Percentiles rank a stretch among this genome's conserved stretches.
These are phyloP conservation scores for Plasmodium adleri DNA, from an alignment of 169 alveolate species.

Conservation along the genomic window DNA sequence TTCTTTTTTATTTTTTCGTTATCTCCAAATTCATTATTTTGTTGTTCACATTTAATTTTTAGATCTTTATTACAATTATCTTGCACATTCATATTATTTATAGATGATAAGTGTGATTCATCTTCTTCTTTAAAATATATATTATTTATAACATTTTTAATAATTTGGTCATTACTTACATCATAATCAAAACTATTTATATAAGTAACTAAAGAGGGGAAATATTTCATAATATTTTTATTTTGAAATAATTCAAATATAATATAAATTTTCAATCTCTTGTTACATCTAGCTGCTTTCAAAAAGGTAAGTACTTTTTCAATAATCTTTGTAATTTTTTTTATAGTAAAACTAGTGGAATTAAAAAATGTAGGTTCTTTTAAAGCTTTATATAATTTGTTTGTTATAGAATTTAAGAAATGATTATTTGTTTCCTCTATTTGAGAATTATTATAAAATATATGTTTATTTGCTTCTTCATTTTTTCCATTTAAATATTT, in stretches of 20 bases:
- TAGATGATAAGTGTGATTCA: neutral
- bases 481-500: slow-evolving; percentile 3
- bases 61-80: neutral
- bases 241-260: slow-evolving; percentile 51
- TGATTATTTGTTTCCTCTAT: neutral
- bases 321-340: slow-evolving; percentile 17
- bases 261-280: slow-evolving; percentile 30
- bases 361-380: slow-evolving; percentile 23
- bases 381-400: slow-evolving; percentile 14
- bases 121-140: neutral
- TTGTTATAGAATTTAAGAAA: neutral
- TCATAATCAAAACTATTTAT: slow-evolving; percentile 5
- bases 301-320: slow-evolving; percentile 22
- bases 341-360: neutral
- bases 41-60: neutral
- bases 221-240: slow-evolving; percentile 30
- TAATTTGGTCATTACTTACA: slow-evolving; percentile 32
- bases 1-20: neutral
- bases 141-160: slow-evolving; percentile 22
- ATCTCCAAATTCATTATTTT: neutral
- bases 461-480: neutral
- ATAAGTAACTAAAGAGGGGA: slow-evolving; percentile 21
- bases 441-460: neutral
- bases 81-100: neutral
- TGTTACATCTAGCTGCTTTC: slow-evolving; percentile 35